Conservation (phyloP, 2,329 filamentous ascomycete genomes). For the Colletotrichum noveboracense region DNA sequence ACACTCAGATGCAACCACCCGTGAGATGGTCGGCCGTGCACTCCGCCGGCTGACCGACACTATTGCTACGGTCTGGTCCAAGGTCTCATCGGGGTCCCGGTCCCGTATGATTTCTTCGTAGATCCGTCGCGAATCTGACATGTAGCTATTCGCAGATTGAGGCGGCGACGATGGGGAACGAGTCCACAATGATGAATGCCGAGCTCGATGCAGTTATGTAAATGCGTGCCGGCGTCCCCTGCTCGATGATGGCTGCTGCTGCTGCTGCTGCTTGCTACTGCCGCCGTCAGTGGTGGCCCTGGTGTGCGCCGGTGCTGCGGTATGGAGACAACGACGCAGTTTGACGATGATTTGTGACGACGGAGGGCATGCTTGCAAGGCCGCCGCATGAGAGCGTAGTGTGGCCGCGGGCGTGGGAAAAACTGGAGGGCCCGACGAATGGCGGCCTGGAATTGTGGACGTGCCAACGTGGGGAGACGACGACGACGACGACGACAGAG, state of each 20-base stretch:
- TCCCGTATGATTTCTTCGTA: background rate
- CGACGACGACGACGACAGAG: conserved; percentile 1
- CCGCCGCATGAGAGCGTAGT: background rate
- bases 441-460: background rate
- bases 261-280: background rate
- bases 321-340: background rate
- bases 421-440: background rate
- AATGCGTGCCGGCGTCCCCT: background rate
- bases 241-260: background rate
- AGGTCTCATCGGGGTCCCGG: background rate
- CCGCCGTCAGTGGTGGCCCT: background rate
- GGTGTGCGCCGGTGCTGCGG: background rate
- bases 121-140: background rate
- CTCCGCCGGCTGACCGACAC: conserved; percentile 18
- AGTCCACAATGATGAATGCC: conserved; percentile 20
- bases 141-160: conserved; percentile 17
- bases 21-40: conserved; percentile 14
- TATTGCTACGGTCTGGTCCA: background rate
- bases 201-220: conserved; percentile 12
- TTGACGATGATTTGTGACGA: background rate
- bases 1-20: conserved; percentile 11
- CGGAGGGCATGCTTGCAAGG: background rate
- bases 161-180: background rate
- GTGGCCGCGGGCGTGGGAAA: background rate
- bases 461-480: background rate